Evolutionary conservation across 108 stramenopile species (phyloP), one percentile per base, ranked within the genome.

Genomic region (Skeletonema costatum): DNA sequence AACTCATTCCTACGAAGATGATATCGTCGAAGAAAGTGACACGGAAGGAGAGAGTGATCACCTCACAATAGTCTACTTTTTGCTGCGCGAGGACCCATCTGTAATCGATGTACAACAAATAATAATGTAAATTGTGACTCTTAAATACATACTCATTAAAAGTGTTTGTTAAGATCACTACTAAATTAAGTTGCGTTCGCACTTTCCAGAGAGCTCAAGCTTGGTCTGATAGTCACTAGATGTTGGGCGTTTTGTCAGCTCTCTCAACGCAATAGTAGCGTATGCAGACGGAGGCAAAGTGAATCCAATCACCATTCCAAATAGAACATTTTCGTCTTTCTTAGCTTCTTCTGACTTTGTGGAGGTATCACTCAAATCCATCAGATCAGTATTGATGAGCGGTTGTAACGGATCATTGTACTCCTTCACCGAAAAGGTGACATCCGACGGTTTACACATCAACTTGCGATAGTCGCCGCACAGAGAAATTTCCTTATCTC

Each of bases 261-360:
- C 97, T 64, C 97, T 68, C 14, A 97, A 69, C 1, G 91, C 90
- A 73, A 96, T 93, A 16, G 97, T 97, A 4, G 97, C 97, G 82
- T 97, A 97, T 10, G 91, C 68, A 9, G 94, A 92, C n/a, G 93
- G 88, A 32, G 93, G 93, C 12, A 97, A 78, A 10, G 90, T 89
- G 66, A 97, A 96, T n/a, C 91, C 89, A 56, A 96, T 86, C 29
- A 85, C 56, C 91, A 97, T 87, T 2, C 87, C 93, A 81, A 96
- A 64, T 21, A 92, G 46, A 14, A 7, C 25, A 10, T 44, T 38
- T 7, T 31, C 60, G 19, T 64, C 68, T 19, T 74, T 38, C 21
- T 74, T 21, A 19, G 32, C 41, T 61, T 79, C 71, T 46, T 75
- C 83, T 29, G 42, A 51, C 11, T 66, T 41, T 3, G 35, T 12